Conservation (phyloP, 176 grass and related monocot genomes). For the Puccinellia tenuiflora region DNA sequence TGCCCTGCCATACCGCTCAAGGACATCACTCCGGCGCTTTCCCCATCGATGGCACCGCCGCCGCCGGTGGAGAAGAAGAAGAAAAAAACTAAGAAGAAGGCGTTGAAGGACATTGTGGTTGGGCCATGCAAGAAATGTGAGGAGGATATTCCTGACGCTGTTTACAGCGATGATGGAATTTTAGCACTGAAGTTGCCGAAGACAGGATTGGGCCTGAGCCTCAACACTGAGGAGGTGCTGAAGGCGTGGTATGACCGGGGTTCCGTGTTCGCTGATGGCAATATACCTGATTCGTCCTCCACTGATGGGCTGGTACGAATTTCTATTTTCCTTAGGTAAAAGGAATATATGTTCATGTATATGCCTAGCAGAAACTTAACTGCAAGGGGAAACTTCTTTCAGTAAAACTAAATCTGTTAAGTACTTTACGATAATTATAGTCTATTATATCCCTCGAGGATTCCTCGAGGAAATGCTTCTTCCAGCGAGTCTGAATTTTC, state of each 20-base stretch:
- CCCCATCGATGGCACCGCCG: not conserved
- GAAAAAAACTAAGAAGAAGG: constrained; percentile 35
- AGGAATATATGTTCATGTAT: not conserved
- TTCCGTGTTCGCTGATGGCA: constrained; percentile 39
- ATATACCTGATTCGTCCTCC: constrained; percentile 36
- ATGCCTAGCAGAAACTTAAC: not conserved
- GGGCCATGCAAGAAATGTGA: not conserved
- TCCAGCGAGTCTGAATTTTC: not conserved
- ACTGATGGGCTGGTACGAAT: constrained; percentile 52
- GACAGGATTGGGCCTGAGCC: constrained; percentile 63
- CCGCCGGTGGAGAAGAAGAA: constrained; percentile 46
- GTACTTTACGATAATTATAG: not conserved
- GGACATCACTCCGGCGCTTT: constrained; percentile 28
- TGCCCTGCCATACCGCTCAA: constrained; percentile 62
- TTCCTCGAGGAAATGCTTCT: not conserved
- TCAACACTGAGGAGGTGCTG: constrained; percentile 64
- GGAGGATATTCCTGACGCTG: constrained; percentile 4
- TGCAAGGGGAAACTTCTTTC: not conserved
- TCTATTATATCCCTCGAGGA: not conserved
- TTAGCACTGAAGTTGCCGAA: not conserved
- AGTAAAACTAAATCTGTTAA: not conserved
- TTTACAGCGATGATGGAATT: not conserved
- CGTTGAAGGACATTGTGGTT: constrained; percentile 7
- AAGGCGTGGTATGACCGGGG: constrained; percentile 63
- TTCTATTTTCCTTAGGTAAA: not conserved